Base-by-base conservation (phyloP, 225 moss, liverwort and hornwort species). In the Pseudisothecium myosuroides region DNA sequence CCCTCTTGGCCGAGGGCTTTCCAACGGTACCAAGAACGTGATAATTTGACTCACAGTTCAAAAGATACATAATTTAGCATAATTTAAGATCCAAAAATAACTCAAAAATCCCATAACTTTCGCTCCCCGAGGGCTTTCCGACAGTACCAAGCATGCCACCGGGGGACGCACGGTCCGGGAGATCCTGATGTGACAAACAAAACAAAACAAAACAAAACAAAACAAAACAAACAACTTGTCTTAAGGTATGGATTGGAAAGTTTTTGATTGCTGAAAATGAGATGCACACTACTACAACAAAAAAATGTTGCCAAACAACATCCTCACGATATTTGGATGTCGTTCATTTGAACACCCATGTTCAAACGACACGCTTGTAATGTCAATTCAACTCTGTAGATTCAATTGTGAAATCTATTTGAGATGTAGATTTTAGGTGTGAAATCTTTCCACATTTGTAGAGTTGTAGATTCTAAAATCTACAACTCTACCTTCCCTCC, bases 401-500 rank as follows among this genome's bases (percentile, higher is more conserved):
- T 68, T 68, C n/a, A 29, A 45, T 74, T 45, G 2, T 74, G 29
- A 28, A 73, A 45, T 45, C 6, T 28, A 28, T 9, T 9, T 2
- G 8, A 14, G 2, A 8, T 39, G 69, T 39, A 23, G 24, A 69
- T 24, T 69, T n/a, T 14, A 39, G 14, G 5, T 39, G 14, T 24
- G 14, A 41, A 41, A 41, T 39, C 24, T 24, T 24, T 3, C 14
- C 2, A 69, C 8, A 69, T 24, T 41, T 41, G 1, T 2, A 41
- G 9, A 26, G 1, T 71, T 71, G 26, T 15, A 41, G 18, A 47
- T 74, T 74, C 1, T 74, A 0, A 47, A 47, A 47, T 31, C 12
- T 72, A 6, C 12, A 31, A 27, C 1, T 16, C 1, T 0, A 3
- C 5, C 3, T 17, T 9, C 17, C 14, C 10, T 43, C 26, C 6